Percentiles rank a stretch among this genome's conserved stretches.
Conservation (phyloP, 1,139 yeast genomes). For the Lodderomyces margitis region DNA sequence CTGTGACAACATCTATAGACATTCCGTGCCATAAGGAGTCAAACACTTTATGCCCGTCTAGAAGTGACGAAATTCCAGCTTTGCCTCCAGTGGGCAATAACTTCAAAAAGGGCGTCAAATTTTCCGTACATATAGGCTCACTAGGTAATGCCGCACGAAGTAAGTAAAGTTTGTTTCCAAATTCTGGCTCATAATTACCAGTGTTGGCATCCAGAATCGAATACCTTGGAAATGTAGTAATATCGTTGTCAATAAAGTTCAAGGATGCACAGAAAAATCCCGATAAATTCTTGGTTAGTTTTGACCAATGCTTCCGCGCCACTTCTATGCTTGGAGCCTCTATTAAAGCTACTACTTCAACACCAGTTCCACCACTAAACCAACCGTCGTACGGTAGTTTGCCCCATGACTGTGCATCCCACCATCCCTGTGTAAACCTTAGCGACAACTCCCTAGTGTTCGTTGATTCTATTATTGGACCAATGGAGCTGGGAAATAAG, state of each 20-base stretch:
- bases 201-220: slow-evolving; percentile 12
- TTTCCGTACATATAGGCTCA: slow-evolving; percentile 97
- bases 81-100: slow-evolving; percentile 90
- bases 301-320: slow-evolving; percentile 68
- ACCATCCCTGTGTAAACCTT: slow-evolving; percentile 91
- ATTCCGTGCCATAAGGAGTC: slow-evolving; percentile 94
- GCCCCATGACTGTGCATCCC: slow-evolving; percentile 93
- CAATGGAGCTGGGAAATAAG: slow-evolving; percentile 77
- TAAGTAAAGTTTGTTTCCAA: slow-evolving; percentile 46
- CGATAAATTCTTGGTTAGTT: slow-evolving; percentile 71
- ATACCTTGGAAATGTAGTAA: slow-evolving; percentile 68
- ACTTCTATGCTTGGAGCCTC: slow-evolving; percentile 57
- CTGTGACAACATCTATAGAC: slow-evolving; percentile 78
- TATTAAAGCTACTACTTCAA: slow-evolving; percentile 85
- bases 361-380: slow-evolving; percentile 90
- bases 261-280: slow-evolving; percentile 96
- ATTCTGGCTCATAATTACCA: slow-evolving; percentile 17
- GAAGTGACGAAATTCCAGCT: slow-evolving; percentile 79
- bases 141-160: slow-evolving; percentile 88
- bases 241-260: slow-evolving; percentile 78
- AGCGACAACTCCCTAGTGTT: slow-evolving; percentile 75
- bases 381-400: slow-evolving; percentile 69
- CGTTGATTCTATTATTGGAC: slow-evolving; percentile 70
- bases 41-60: slow-evolving; percentile 95
- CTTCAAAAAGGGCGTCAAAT: slow-evolving; percentile 89